Conservation (phyloP, 306 rosid species). For the Abrus precatorius region DNA sequence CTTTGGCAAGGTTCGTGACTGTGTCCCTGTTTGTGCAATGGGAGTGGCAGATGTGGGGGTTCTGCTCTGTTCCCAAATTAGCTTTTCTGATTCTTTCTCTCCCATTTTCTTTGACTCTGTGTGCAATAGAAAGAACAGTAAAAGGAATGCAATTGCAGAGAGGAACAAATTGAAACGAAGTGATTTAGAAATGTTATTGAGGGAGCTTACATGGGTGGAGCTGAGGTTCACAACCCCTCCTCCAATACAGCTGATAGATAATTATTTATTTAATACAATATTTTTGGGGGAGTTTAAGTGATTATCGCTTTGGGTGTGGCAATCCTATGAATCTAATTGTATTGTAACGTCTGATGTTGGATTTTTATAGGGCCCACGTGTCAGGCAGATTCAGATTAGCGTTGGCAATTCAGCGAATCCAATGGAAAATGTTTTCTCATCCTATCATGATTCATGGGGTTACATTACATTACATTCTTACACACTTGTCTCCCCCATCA, state of each 20-base stretch:
- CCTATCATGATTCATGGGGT: too few species aligned
- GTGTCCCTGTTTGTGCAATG: conserved; percentile 47
- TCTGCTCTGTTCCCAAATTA: conserved; percentile 77
- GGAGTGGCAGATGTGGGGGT: conserved; percentile 57
- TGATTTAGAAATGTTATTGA: too few species aligned
- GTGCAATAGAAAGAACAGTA: too few species aligned
- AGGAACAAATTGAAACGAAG: not conserved
- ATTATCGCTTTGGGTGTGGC: not conserved
- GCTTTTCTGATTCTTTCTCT: conserved; percentile 64
- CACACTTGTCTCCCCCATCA: too few species aligned
- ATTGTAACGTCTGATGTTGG: not conserved
- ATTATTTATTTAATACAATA: too few species aligned
- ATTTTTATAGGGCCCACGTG: not conserved
- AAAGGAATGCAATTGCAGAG: not conserved
- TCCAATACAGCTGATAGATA: too few species aligned
- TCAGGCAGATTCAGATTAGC: not conserved
- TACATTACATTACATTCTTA: too few species aligned
- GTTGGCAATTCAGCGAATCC: conserved; percentile 33
- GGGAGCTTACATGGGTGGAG: too few species aligned
- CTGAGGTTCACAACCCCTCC: too few species aligned
- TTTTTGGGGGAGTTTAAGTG: not conserved
- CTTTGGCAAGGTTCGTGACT: conserved; percentile 59
- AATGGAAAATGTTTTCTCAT: not conserved
- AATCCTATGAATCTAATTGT: not conserved
- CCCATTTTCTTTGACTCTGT: conserved; percentile 5